phyloP scores from a whole-genome alignment of 1,284 basidiomycete species.

The Polyporus tsugae region DNA sequence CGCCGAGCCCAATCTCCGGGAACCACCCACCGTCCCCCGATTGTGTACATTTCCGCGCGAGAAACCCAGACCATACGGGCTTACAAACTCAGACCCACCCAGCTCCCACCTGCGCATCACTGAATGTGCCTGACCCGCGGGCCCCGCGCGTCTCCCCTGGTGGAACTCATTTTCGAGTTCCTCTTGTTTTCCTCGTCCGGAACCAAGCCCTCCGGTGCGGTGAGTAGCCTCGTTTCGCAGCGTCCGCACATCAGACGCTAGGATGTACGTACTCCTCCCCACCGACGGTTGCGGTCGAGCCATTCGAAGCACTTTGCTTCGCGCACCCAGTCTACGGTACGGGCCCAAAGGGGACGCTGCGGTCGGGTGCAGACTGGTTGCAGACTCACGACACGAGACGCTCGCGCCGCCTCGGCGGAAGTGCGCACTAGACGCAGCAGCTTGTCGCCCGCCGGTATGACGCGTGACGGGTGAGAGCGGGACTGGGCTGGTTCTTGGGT shows the following conservation, averaged over 20 bases:
- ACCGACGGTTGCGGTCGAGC: not conserved
- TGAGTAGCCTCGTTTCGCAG: constrained; percentile 10
- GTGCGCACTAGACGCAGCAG: constrained; percentile 5
- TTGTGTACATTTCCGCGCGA: not conserved
- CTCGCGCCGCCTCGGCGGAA: not conserved
- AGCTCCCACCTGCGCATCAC: not conserved
- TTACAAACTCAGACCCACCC: constrained; percentile 3
- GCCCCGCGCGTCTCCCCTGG: not conserved
- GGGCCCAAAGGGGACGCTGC: not conserved
- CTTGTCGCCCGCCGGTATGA: constrained; percentile 2
- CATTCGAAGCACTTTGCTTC: constrained; percentile 1
- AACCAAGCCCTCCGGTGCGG: constrained; percentile 4
- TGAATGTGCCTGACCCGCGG: constrained; percentile 18
- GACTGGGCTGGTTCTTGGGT: not conserved
- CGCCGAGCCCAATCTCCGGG: constrained; percentile 25
- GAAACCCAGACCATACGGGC: not conserved
- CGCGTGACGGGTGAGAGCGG: not conserved
- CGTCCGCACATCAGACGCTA: constrained; percentile 9
- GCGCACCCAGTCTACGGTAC: not conserved
- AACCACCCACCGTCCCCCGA: not conserved
- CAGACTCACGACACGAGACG: not conserved
- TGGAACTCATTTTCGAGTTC: not conserved
- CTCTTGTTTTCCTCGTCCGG: constrained; percentile 1
- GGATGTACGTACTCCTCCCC: not conserved
- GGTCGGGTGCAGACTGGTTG: not conserved